A percentile compares a stretch with the other conserved stretches of the same genome.
phyloP scores from a whole-genome alignment of 768 basidiomycete species.

The Lactifluus echinatus region DNA sequence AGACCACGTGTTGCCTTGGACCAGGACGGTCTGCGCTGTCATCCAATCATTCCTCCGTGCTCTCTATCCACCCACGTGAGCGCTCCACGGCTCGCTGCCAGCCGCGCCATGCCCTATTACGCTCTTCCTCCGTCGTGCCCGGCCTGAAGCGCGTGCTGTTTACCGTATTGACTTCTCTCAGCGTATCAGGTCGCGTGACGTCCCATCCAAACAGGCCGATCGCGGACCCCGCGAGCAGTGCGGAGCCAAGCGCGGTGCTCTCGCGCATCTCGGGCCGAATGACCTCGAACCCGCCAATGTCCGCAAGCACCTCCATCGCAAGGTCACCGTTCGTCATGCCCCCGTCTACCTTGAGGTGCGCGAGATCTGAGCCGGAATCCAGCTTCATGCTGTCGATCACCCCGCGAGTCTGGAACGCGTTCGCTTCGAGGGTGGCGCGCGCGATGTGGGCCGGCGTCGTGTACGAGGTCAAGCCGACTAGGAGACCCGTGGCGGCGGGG shows the following conservation, averaged over 20 bases:
- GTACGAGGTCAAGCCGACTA: slow-evolving; percentile 82
- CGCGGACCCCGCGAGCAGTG: slow-evolving; percentile 86
- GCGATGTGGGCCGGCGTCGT: slow-evolving; percentile 91
- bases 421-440: slow-evolving; percentile 92
- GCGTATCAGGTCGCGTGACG: slow-evolving; percentile 69
- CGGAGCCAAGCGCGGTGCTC: slow-evolving; percentile 92
- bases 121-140: slow-evolving; percentile 38
- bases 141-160: slow-evolving; percentile 69
- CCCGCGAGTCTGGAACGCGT: slow-evolving; percentile 91
- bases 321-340: slow-evolving; percentile 94
- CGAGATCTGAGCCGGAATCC: slow-evolving; percentile 73
- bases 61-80: slow-evolving; percentile 73
- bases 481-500: slow-evolving; percentile 74
- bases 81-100: slow-evolving; percentile 90
- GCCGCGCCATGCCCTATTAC: slow-evolving; percentile 58
- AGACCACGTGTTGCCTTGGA: neutral
- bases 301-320: slow-evolving; percentile 79
- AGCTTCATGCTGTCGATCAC: slow-evolving; percentile 93
- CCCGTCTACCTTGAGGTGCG: slow-evolving; percentile 92
- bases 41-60: slow-evolving; percentile 26
- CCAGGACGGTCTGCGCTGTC: neutral
- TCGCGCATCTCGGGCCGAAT: slow-evolving; percentile 95
- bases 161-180: slow-evolving; percentile 79
- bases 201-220: slow-evolving; percentile 90
- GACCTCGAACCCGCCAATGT: slow-evolving; percentile 88